Percentiles rank a stretch among this genome's conserved stretches.
Conservation (phyloP, 805 yeast species). For the Metschnikowia orientalis region DNA sequence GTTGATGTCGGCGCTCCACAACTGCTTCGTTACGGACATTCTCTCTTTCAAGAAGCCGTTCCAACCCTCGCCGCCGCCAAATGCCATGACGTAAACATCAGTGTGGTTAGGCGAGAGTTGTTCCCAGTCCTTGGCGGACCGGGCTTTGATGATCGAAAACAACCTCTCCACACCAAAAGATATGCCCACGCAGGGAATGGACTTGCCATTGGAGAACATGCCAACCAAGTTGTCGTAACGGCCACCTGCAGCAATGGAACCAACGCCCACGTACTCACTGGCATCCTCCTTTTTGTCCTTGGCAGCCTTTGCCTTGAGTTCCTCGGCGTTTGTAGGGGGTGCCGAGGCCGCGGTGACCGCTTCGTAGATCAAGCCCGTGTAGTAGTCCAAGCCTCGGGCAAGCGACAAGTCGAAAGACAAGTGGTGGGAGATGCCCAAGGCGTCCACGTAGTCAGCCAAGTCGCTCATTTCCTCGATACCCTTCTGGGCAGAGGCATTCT, state of each 20-base stretch:
- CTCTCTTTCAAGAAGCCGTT: conserved; percentile 88
- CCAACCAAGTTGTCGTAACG: conserved; percentile 96
- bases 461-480: conserved; percentile 80
- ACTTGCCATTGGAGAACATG: conserved; percentile 89
- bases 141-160: conserved; percentile 81
- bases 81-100: conserved; percentile 94
- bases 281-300: conserved; percentile 69
- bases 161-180: conserved; percentile 96
- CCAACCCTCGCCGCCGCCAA: conserved; percentile 98
- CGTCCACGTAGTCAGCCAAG: conserved; percentile 73
- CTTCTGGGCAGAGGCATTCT: conserved; percentile 67
- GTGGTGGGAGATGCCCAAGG: conserved; percentile 65
- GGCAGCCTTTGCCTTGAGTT: conserved; percentile 48
- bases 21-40: conserved; percentile 73
- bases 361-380: conserved; percentile 95
- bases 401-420: conserved; percentile 88
- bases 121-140: conserved; percentile 55
- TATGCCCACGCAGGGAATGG: conserved; percentile 95
- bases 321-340: conserved; percentile 81
- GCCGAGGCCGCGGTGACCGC: conserved; percentile 94
- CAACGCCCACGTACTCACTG: conserved; percentile 94
- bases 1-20: conserved; percentile 88
- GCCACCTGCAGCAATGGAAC: conserved; percentile 98
- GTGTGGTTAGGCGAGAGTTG: conserved; percentile 79
- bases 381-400: conserved; percentile 96